Percentiles rank a stretch among this genome's conserved stretches.
These are phyloP conservation scores for Exophiala sideris DNA, from an alignment of 2,329 filamentous ascomycete genomes.

Conservation along the genomic window DNA sequence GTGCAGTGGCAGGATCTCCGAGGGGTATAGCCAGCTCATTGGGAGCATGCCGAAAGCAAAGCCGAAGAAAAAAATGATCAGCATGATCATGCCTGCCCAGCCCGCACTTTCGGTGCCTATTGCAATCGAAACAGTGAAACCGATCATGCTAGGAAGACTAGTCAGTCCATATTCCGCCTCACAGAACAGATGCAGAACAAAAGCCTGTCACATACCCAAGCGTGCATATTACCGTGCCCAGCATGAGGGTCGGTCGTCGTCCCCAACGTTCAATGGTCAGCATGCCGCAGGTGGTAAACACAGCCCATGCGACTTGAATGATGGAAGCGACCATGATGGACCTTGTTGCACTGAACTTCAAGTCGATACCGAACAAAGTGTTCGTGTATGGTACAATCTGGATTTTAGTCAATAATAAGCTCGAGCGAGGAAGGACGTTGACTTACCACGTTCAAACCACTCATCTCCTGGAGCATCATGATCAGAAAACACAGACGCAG, in stretches of 20 bases:
- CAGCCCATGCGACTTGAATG: constrained; percentile 2
- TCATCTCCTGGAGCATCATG: constrained; percentile 2
- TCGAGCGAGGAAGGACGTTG: not conserved
- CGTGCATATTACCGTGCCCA: constrained; percentile 2
- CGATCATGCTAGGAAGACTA: not conserved
- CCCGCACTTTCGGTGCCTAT: not conserved
- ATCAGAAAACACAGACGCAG: not conserved
- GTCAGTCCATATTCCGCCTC: not conserved
- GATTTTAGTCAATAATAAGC: not conserved
- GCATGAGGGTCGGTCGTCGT: not conserved
- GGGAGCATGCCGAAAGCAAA: constrained; percentile 6
- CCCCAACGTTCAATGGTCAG: constrained; percentile 1
- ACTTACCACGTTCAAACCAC: constrained; percentile 3
- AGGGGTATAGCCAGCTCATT: constrained; percentile 4
- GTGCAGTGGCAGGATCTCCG: constrained; percentile 1
- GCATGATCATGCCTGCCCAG: constrained; percentile 5
- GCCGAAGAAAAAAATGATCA: constrained; percentile 3
- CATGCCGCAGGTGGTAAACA: not conserved
- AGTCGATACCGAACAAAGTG: not conserved
- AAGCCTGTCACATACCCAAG: not conserved
- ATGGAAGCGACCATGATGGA: not conserved
- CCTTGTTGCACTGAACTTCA: not conserved
- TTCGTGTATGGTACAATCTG: constrained; percentile 1
- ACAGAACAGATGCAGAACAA: not conserved
- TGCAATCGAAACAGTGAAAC: constrained; percentile 1